A percentile compares a stretch with the other conserved stretches of the same genome.
These are phyloP conservation scores for Hanseniaspora lachancei DNA, from an alignment of 805 yeast species.

Conservation along the genomic window DNA sequence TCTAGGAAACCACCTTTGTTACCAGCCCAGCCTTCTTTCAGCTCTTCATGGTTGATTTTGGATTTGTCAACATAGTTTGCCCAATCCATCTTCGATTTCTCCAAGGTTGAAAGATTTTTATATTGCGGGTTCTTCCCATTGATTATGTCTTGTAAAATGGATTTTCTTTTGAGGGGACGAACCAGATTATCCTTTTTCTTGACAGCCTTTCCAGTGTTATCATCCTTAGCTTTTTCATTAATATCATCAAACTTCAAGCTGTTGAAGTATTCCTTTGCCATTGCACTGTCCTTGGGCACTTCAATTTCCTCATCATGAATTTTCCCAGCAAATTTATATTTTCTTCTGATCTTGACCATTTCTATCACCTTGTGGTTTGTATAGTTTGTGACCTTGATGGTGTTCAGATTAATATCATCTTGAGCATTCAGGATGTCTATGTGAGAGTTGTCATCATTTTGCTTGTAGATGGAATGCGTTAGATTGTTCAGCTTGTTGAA, in stretches of 20 bases:
- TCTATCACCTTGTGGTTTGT: constrained; percentile 24
- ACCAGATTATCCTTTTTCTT: constrained; percentile 31
- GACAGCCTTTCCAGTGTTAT: constrained; percentile 12
- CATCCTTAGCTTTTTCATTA: constrained; percentile 15
- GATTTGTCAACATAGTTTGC: constrained; percentile 81
- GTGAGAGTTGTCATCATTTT: constrained; percentile 15
- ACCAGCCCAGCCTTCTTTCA: constrained; percentile 39
- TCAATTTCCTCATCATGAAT: constrained; percentile 60
- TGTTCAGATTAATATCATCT: background rate
- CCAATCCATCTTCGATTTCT: constrained; percentile 90
- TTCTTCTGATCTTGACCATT: constrained; percentile 56
- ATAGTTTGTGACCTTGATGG: background rate
- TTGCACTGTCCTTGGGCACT: constrained; percentile 69
- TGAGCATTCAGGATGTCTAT: background rate
- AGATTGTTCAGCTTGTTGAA: constrained; percentile 2
- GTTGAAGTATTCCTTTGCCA: constrained; percentile 67
- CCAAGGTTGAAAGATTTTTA: constrained; percentile 77
- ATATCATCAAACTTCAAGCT: constrained; percentile 32
- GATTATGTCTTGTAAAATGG: constrained; percentile 64
- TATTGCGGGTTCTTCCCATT: constrained; percentile 41
- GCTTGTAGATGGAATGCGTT: background rate
- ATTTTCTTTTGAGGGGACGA: constrained; percentile 56
- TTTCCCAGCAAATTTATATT: constrained; percentile 84
- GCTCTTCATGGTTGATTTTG: constrained; percentile 61
- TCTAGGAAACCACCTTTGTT: constrained; percentile 76